Percentiles rank a stretch among this genome's conserved stretches.
phyloP scores from a whole-genome alignment of 257 asterid genomes.

The Solanum appendiculatum region DNA sequence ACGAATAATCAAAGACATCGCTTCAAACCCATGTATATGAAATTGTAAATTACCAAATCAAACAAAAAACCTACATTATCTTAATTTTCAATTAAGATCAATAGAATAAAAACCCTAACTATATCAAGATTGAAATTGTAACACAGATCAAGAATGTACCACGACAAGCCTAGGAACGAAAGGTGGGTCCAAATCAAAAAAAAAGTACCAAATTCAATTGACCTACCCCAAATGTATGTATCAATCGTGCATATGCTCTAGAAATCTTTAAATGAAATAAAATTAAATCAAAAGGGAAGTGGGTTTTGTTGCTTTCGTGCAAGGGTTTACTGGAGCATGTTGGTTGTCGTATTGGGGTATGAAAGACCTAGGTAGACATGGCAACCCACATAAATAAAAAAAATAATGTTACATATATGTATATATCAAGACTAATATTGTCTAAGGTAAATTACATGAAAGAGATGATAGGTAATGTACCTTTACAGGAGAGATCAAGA shows the following conservation, averaged over 20 bases:
- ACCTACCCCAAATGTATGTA: neutral
- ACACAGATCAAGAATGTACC: constrained; percentile 4
- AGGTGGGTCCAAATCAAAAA: constrained; percentile 8
- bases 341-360: neutral
- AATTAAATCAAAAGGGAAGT: neutral
- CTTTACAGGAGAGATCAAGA: neutral
- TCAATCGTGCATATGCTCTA: constrained; percentile 4
- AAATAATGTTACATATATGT: neutral
- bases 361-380: constrained; percentile 5
- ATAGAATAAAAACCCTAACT: neutral
- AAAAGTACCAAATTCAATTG: neutral
- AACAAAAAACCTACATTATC: neutral
- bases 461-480: neutral
- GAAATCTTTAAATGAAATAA: neutral
- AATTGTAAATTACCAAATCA: neutral
- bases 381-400: neutral
- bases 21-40: neutral
- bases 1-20: neutral
- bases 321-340: neutral
- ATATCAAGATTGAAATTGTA: neutral
- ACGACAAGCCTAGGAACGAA: neutral
- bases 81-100: neutral
- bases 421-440: neutral
- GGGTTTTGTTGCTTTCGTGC: neutral
- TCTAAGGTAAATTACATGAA: neutral